Evolutionary conservation across 2,329 filamentous ascomycete genomes (phyloP).

Genomic region (Colletotrichum sp.): DNA sequence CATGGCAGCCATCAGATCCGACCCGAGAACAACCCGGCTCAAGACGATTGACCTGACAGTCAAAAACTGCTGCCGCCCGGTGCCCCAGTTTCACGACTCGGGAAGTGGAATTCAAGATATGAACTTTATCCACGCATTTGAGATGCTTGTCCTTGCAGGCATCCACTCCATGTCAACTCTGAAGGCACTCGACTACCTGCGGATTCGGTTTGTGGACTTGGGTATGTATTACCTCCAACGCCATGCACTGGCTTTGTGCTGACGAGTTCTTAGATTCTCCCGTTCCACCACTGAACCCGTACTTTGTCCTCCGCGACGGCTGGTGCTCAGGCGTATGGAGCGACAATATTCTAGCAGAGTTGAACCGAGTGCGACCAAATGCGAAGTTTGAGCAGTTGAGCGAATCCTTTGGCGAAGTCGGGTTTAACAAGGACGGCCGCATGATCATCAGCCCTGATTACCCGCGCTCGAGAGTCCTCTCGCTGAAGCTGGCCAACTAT

Average conservation of each 20-base stretch:
- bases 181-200: slow-evolving; percentile 64
- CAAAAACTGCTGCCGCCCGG: slow-evolving; percentile 73
- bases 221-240: slow-evolving; percentile 44
- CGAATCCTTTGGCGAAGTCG: slow-evolving; percentile 67
- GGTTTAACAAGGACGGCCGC: slow-evolving; percentile 63
- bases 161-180: slow-evolving; percentile 65
- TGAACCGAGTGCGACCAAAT: slow-evolving; percentile 62
- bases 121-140: slow-evolving; percentile 74
- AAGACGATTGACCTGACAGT: slow-evolving; percentile 74
- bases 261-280: slow-evolving; percentile 62
- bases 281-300: slow-evolving; percentile 73
- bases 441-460: slow-evolving; percentile 62
- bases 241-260: slow-evolving; percentile 6
- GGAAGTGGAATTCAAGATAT: slow-evolving; percentile 75
- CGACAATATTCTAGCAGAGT: slow-evolving; percentile 65
- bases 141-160: slow-evolving; percentile 68
- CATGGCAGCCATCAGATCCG: slow-evolving; percentile 53
- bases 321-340: slow-evolving; percentile 76
- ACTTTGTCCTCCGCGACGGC: slow-evolving; percentile 67
- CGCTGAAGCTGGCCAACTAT: slow-evolving; percentile 64
- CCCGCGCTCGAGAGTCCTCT: slow-evolving; percentile 56
- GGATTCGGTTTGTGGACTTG: slow-evolving; percentile 78
- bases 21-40: slow-evolving; percentile 55
- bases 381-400: slow-evolving; percentile 66
- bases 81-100: slow-evolving; percentile 61